Evolutionary conservation across 2,329 filamentous ascomycete genomes (phyloP), one percentile per base, ranked within the genome.

Genomic region (Trichoderma endophyticum): DNA sequence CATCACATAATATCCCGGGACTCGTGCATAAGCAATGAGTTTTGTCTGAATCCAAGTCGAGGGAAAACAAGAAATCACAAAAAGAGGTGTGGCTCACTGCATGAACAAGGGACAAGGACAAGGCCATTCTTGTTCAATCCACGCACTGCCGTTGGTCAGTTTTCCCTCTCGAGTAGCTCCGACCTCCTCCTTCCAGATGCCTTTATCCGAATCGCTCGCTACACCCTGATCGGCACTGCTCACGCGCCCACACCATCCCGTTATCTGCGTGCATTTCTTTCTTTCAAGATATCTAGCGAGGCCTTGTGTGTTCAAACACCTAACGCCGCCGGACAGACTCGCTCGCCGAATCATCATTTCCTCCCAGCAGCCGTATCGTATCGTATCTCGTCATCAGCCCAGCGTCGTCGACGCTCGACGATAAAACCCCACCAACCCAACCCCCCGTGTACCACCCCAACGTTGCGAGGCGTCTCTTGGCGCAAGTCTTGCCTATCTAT

Each of bases 371-470:
- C 6, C 39, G 32, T 34, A 34, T 34, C 15, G 39, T 39, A 39
- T 15, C 12, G 21, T 8, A 14, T 63, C 43, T 28, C 62, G 7
- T 24, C 48, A 21, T 39, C 5, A 9, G n/a, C 48, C 36, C 54
- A 34, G 14, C 18, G 15, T 9, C 14, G 15, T 21, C 21, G 15
- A 34, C 18, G 32, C n/a, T 30, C 57, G 28, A 28, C 2, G 61
- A 68, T 62, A 63, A 57, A 57, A 63, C 70, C 57, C 70, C 70
- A 63, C 63, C 39, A 34, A 26, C 14, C 43, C 39, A 56, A 68
- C 63, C 70, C 70, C 70, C 70, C 63, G 30, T 72, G 28, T 59
- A 72, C 30, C 70, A 72, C 32, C 70, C 63, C 63, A 72, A 72
- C 70, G 70, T 72, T 72, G 64, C 70, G 39, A 59, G 39, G 30